A percentile compares a stretch with the other conserved stretches of the same genome.
These are phyloP conservation scores for Colletotrichum liriopes DNA, from an alignment of 2,329 filamentous ascomycete species.

Conservation along the genomic window DNA sequence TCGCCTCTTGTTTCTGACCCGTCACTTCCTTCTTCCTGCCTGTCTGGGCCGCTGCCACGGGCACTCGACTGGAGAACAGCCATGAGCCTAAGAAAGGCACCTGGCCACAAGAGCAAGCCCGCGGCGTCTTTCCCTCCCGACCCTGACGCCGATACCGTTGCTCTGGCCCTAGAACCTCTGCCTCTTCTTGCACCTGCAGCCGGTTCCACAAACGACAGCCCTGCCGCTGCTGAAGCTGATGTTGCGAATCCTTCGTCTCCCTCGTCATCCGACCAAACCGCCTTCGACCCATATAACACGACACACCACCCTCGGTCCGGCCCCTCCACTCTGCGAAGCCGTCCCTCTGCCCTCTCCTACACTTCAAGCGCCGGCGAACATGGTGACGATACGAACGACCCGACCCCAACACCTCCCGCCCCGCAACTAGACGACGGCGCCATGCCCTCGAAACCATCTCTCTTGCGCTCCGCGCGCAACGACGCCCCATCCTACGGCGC, in stretches of 20 bases:
- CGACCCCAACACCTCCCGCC: constrained; percentile 19
- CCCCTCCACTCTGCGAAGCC: constrained; percentile 30
- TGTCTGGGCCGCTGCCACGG: constrained; percentile 30
- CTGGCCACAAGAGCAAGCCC: constrained; percentile 41
- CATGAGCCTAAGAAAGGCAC: constrained; percentile 40
- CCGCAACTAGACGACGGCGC: constrained; percentile 40
- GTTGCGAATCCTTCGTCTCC: constrained; percentile 18
- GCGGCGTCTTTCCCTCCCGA: constrained; percentile 30
- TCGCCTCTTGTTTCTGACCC: constrained; percentile 34
- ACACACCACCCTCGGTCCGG: constrained; percentile 26
- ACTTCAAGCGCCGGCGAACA: constrained; percentile 36
- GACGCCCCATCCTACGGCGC: constrained; percentile 57
- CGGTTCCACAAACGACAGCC: constrained; percentile 25
- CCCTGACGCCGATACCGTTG: constrained; percentile 37
- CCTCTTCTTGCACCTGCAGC: constrained; percentile 30
- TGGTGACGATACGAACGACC: constrained; percentile 40
- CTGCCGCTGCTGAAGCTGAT: constrained; percentile 19
- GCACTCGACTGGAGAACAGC: constrained; percentile 27
- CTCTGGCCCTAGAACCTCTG: constrained; percentile 35
- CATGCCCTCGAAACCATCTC: constrained; percentile 50
- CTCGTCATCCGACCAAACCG: constrained; percentile 29
- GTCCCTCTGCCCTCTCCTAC: constrained; percentile 30
- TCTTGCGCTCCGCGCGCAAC: constrained; percentile 49
- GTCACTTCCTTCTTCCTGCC: constrained; percentile 35
- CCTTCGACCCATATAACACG: constrained; percentile 39